A percentile compares a stretch with the other conserved stretches of the same genome.
Evolutionary conservation across 805 yeast species (phyloP).

Genomic region (Candida vaughaniae): DNA sequence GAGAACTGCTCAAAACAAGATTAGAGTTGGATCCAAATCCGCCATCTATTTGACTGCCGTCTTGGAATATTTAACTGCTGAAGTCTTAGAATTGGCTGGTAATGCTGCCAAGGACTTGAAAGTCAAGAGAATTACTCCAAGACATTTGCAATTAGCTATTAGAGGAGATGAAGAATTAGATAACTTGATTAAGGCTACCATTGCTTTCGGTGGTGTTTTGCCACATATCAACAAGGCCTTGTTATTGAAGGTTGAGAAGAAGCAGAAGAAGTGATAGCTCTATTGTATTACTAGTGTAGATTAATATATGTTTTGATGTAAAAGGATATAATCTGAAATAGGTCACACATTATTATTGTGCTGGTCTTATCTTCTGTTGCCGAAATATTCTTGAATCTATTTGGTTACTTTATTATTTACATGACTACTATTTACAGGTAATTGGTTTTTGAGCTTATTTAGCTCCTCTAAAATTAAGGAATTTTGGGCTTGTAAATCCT

Average conservation of each 20-base stretch:
- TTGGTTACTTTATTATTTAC: conserved; percentile 4
- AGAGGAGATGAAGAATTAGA: conserved; percentile 98
- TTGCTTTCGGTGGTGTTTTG: conserved; percentile 97
- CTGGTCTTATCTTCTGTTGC: neutral
- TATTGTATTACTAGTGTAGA: conserved; percentile 15
- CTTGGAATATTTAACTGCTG: conserved; percentile 93
- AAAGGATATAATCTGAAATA: too few relatives aligned
- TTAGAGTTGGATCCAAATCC: conserved; percentile 79
- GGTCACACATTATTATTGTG: neutral
- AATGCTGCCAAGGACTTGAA: conserved; percentile 96
- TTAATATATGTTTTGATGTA: conserved; percentile 9
- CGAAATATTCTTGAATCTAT: neutral
- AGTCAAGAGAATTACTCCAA: conserved; percentile 95
- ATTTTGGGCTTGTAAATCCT: conserved; percentile 13
- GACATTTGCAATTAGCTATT: conserved; percentile 94
- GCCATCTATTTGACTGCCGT: conserved; percentile 97
- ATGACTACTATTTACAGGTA: conserved; percentile 9
- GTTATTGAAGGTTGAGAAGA: conserved; percentile 72
- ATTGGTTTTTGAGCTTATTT: conserved; percentile 1
- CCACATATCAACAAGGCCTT: conserved; percentile 89
- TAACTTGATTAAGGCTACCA: conserved; percentile 89
- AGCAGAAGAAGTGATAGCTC: conserved; percentile 17
- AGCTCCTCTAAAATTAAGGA: conserved; percentile 12
- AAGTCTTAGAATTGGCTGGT: conserved; percentile 96
- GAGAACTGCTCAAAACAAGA: conserved; percentile 79